Evolutionary conservation across 1,284 basidiomycete genomes (phyloP).

Genomic region (Peniophora sp.): DNA sequence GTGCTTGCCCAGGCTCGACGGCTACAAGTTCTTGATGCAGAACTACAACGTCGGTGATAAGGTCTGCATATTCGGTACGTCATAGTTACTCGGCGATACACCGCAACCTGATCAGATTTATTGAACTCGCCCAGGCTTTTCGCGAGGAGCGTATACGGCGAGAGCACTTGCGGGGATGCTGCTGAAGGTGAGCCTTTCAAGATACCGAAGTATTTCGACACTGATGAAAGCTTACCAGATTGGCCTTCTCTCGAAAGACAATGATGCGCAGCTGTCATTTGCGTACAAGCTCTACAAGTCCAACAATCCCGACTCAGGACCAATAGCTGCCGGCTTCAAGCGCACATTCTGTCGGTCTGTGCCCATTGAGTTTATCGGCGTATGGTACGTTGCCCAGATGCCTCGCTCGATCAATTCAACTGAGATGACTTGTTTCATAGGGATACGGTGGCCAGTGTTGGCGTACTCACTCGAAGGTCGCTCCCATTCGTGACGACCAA

Average conservation of each 20-base stretch:
- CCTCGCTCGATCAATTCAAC: background rate
- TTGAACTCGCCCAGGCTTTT: constrained; percentile 20
- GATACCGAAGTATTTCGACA: background rate
- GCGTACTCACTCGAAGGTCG: constrained; percentile 25
- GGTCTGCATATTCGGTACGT: constrained; percentile 44
- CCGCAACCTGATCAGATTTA: background rate
- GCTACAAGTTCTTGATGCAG: constrained; percentile 60
- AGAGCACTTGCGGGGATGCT: constrained; percentile 40
- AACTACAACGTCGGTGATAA: constrained; percentile 46
- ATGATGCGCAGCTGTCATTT: constrained; percentile 47
- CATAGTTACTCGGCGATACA: constrained; percentile 18
- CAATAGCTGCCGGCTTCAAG: constrained; percentile 40
- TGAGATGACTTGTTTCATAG: constrained; percentile 12
- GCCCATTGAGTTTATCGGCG: constrained; percentile 41
- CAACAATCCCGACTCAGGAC: constrained; percentile 30
- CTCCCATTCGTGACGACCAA: constrained; percentile 34
- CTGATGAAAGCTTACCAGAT: constrained; percentile 22
- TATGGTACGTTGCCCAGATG: constrained; percentile 25
- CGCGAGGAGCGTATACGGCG: constrained; percentile 42
- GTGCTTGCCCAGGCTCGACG: constrained; percentile 27
- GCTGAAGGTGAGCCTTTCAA: constrained; percentile 18
- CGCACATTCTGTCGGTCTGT: constrained; percentile 41
- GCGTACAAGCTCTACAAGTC: constrained; percentile 50
- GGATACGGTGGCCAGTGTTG: constrained; percentile 34
- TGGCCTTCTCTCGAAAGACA: constrained; percentile 42